phyloP scores from a whole-genome alignment of 179 eudicot species.

The Beta lomatogona region DNA sequence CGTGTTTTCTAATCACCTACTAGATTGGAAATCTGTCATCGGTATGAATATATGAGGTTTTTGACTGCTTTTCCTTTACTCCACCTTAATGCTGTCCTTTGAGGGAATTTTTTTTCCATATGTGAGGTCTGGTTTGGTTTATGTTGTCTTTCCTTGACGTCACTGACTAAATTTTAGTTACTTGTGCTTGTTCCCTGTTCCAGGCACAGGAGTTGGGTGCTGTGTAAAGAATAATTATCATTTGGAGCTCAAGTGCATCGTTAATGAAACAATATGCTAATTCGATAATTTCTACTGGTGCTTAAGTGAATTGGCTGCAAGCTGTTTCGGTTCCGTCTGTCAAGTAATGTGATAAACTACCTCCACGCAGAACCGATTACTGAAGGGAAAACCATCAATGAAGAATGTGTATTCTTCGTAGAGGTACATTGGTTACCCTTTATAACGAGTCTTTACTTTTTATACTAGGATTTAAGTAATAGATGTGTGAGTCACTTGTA shows the following conservation, averaged over 20 bases:
- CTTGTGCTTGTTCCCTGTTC: neutral
- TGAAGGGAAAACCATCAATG: neutral
- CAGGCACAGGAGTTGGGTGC: neutral
- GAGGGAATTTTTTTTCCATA: neutral
- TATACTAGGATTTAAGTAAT: neutral
- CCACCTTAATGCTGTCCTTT: neutral
- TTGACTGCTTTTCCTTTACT: conserved; percentile 9
- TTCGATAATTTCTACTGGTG: neutral
- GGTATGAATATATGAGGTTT: conserved; percentile 7
- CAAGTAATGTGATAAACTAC: neutral
- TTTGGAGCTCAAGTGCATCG: neutral
- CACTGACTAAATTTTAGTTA: neutral
- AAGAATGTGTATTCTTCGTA: neutral
- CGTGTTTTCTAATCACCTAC: neutral
- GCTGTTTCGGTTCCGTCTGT: neutral
- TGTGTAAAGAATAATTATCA: neutral
- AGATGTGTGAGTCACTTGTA: conserved; percentile 1
- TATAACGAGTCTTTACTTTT: neutral
- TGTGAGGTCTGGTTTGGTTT: neutral
- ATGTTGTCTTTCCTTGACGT: neutral
- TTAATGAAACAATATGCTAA: neutral
- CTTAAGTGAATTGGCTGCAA: neutral
- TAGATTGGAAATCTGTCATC: neutral
- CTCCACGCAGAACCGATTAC: neutral
- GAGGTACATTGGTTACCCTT: conserved; percentile 13